Conservation (phyloP, 73 alveolate genomes). For the Tetrahymena elliotti region DNA sequence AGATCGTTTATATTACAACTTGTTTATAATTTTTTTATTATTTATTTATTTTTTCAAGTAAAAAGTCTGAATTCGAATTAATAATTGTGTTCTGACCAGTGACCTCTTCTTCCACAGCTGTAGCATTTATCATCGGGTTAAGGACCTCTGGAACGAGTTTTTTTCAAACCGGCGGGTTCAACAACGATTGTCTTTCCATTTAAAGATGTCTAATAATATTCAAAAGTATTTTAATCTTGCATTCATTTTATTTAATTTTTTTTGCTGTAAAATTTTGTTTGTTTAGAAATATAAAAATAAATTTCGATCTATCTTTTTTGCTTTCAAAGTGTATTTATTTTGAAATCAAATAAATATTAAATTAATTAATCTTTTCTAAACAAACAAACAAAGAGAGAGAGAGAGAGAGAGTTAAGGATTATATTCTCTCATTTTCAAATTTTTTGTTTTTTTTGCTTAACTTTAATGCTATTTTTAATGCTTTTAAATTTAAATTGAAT, state of each 20-base stretch:
- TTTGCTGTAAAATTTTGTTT: no score
- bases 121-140: slow-evolving; percentile 1
- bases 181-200: not conserved
- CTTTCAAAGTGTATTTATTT: not conserved
- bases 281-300: not conserved
- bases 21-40: not conserved
- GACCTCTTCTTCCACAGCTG: slow-evolving; percentile 2
- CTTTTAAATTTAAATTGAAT: not conserved
- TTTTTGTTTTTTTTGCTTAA: no score
- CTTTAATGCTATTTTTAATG: not conserved
- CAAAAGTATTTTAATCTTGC: not conserved
- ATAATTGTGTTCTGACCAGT: not conserved
- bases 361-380: no score
- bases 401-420: not conserved
- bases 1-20: not conserved
- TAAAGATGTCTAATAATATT: not conserved
- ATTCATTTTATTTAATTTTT: no score
- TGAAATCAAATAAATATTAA: no score
- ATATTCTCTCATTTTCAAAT: not conserved
- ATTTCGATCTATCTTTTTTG: not conserved
- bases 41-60: not conserved
- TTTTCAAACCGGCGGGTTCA: slow-evolving; percentile 3
- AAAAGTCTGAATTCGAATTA: not conserved
- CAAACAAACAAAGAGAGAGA: no score
- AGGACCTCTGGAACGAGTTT: slow-evolving; percentile 1